Percentiles rank a stretch among this genome's conserved stretches.
phyloP scores from a whole-genome alignment of 371 early-diverging fungal genomes.

The Enterospora canceri region DNA sequence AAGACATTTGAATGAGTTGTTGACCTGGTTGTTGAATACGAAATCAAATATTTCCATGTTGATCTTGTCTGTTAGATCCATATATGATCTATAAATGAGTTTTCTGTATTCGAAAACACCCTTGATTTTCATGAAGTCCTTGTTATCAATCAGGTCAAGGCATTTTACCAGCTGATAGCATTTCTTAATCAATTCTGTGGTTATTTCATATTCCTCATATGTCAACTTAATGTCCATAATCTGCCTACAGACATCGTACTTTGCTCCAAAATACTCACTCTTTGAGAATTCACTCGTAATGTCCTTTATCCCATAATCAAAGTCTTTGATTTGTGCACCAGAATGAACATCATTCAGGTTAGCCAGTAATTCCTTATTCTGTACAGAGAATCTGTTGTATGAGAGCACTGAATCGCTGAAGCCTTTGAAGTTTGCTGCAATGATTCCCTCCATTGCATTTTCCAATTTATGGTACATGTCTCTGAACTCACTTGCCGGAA shows the following conservation, averaged over 20 bases:
- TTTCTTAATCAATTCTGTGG: slow-evolving; percentile 1
- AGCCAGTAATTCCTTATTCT: slow-evolving; percentile 5
- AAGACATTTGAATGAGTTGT: slow-evolving; percentile 27
- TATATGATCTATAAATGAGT: slow-evolving; percentile 9
- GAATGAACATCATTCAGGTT: background rate
- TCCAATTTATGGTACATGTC: slow-evolving; percentile 48
- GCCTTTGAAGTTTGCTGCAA: slow-evolving; percentile 40
- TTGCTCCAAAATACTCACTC: slow-evolving; percentile 14
- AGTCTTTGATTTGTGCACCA: background rate
- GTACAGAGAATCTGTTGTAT: slow-evolving; percentile 32
- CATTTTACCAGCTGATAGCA: slow-evolving; percentile 10
- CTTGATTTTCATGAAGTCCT: slow-evolving; percentile 12
- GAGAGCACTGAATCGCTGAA: slow-evolving; percentile 45
- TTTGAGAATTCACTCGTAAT: slow-evolving; percentile 13
- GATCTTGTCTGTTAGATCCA: slow-evolving; percentile 9
- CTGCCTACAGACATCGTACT: slow-evolving; percentile 17
- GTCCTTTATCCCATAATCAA: slow-evolving; percentile 19
- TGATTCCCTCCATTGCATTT: slow-evolving; percentile 45
- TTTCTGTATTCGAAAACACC: slow-evolving; percentile 21
- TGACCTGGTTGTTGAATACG: slow-evolving; percentile 25
- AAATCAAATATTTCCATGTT: slow-evolving; percentile 20
- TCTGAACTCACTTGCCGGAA: slow-evolving; percentile 21
- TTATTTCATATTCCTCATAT: slow-evolving; percentile 8
- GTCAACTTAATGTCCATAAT: slow-evolving; percentile 14
- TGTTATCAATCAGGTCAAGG: slow-evolving; percentile 5